Evolutionary conservation across 2,329 filamentous ascomycete genomes (phyloP).

Genomic region (Aspergillus puulaauensis): DNA sequence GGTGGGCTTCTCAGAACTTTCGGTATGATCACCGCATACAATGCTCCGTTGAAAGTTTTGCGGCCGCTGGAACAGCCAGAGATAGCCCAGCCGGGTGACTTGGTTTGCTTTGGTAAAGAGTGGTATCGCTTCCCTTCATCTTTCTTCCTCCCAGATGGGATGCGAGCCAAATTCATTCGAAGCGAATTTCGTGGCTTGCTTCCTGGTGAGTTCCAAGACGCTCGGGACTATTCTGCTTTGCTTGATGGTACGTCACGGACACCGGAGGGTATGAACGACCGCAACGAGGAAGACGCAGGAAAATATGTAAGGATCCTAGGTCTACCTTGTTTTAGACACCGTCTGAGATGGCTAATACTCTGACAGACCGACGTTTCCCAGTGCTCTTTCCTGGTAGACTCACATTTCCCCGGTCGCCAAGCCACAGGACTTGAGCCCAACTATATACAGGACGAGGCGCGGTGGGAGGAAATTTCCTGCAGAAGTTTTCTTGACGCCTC

Average conservation of each 20-base stretch:
- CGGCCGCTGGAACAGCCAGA: constrained; percentile 48
- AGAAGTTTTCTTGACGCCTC: constrained; percentile 76
- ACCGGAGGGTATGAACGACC: constrained; percentile 85
- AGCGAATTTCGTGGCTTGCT: constrained; percentile 87
- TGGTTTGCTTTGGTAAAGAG: constrained; percentile 89
- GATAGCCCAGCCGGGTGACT: constrained; percentile 61
- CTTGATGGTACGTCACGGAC: constrained; percentile 82
- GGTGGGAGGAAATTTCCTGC: constrained; percentile 78
- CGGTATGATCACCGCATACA: constrained; percentile 78
- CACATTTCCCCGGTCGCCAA: constrained; percentile 64
- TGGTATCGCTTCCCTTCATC: constrained; percentile 98
- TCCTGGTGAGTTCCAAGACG: constrained; percentile 85
- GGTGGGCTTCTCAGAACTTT: constrained; percentile 70
- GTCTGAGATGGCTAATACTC: constrained; percentile 10
- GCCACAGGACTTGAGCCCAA: constrained; percentile 73
- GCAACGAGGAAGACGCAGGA: constrained; percentile 77
- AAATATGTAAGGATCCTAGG: constrained; percentile 68
- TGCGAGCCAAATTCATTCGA: constrained; percentile 84
- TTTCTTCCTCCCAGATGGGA: constrained; percentile 80
- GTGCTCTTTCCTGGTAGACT: constrained; percentile 86
- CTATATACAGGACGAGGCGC: constrained; percentile 69
- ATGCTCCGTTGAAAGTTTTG: constrained; percentile 70
- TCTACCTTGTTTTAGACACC: background rate
- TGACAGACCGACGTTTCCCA: constrained; percentile 64
- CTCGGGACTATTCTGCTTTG: constrained; percentile 65